Base-by-base conservation (phyloP, 164 flowering plant genomes). In the Warburgia ugandensis region DNA sequence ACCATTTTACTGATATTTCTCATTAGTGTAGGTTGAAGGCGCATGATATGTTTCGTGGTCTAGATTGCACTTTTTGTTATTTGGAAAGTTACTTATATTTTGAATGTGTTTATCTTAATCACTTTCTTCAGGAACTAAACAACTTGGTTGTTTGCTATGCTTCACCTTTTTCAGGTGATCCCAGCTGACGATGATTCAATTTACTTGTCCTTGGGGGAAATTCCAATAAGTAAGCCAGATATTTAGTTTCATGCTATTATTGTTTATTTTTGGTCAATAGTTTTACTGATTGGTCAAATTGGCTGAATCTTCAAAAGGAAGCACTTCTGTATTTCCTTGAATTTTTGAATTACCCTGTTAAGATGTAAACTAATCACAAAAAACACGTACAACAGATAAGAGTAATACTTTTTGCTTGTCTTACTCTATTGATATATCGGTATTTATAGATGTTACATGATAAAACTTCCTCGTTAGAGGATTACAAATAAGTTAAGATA, bases 161-260 rank as follows among this genome's bases (percentile, higher is more conserved):
- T 47, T 52, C 22, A 35, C 37, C 41, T 48, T 38, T 76, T 77
- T 67, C 88, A 91, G 95, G 96, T 67, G 33, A 65, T 80, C 45
- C 75, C 82, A 40, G 75, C 70, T 38, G 95, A 87, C 29, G 98
- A 85, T 62, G 98, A 92, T 62, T 62, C 86, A 33, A 81, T 92
- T 45, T 92, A 80, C 63, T 79, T 85, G 73, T 76, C 98, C 25
- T 64, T 92, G 58, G 96, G 81, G 66, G 98, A 92, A 75, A 85
- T 91, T 67, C 95, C 98, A 62, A 67, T 92, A 69, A 76, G 92
- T 89, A 85, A 62, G 94, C 67, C 72, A 27, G 55, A 67, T 63
- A 33, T 66, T 62, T 77, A 54, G 45, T 62, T 65, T 46, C 45
- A 35, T 53, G 53, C 45, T 68, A 62, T 67, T 61, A 49, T 55